Base-by-base conservation (phyloP, 495 filamentous ascomycete genomes). In the Oidiodendron maius region DNA sequence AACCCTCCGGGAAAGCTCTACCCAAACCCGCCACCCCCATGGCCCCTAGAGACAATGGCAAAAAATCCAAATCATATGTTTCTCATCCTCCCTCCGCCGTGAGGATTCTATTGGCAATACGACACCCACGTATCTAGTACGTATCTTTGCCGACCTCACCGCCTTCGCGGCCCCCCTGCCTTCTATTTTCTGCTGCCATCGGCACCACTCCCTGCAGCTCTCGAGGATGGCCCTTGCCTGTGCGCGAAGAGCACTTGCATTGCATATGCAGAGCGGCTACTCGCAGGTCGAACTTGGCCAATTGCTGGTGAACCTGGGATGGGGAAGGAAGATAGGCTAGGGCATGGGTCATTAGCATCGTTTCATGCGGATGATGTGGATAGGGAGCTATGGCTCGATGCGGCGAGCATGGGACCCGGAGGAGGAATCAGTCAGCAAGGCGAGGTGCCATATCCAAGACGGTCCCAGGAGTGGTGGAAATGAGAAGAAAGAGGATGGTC, bases 141-240 rank as follows among this genome's bases (percentile, higher is more conserved):
- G n/a, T n/a, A n/a, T n/a, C n/a, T n/a, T 48, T 28, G 35, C 6
- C 45, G 41, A 55, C 17, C 44, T 61, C 58, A 61, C 58, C 58
- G 58, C 58, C 24, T 51, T 53, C 35, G 20, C 36, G 6, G 15
- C 23, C 46, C 41, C 13, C 20, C 35, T 18, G 13, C 15, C 50
- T 20, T 50, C 21, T 48, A 38, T 26, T 52, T 40, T 55, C 39
- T 48, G 49, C 49, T 55, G 5, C 53, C 57, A n/a, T n/a, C 53
- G 53, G 54, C 48, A 43, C 28, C 58, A 55, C 55, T 58, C 58
- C 58, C 58, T 61, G 58, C 58, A 58, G 51, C 49, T 51, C 41
- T 46, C 54, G 40, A 48, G 55, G 44, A 35, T 45, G 40, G 38
- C 48, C 42, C 44, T 41, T 52, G 44, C 55, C n/a, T 51, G 50